Base-by-base conservation (phyloP, 116 monocot species). In the Thalassia testudinum region DNA sequence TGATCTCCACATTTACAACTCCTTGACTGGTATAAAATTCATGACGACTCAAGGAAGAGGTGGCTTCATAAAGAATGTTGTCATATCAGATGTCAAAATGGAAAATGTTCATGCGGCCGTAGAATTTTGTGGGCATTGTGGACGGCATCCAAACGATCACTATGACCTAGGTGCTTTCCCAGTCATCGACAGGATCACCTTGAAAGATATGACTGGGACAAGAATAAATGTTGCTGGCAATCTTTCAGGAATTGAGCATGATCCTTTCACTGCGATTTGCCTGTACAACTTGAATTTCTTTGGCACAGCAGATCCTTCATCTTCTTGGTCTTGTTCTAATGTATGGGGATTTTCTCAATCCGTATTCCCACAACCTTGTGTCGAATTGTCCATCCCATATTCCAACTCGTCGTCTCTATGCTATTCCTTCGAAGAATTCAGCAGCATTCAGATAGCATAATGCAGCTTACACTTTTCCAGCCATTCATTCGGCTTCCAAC, bases 11-110 rank as follows among this genome's bases (percentile, higher is more conserved):
- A 75, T 97, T 26, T 56, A 45, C 17, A 53, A 79, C 40, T 88
- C 95, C 16, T 52, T 43, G 25, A 63, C 43, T 12, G 95, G 72
- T 25, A 71, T 97, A 42, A 50, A 61, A 13, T 67, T 97, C 62
- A 85, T 72, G 57, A 97, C 95, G 0, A 70, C 74, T 0, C 25
- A 27, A 40, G 95, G 95, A 24, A 71, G 95, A 37, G 87, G 89
- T 16, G 85, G 95, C 15, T 85, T 61, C 64, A 67, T 88, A 5
- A 27, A 63, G 21, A 58, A 97, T 52, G 54, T 89, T 6, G 21
- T 75, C 23, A 61, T 97, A 50, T 79, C 89, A 0, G 66, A 81
- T 25, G 66, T 76, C 0, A 50, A 67, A 19, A 74, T 97, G 63
- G 60, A 77, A 24, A 75, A 79, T 49, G 80, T 88, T 8, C 13